Evolutionary conservation across 2,329 filamentous ascomycete species (phyloP).

Genomic region (Pseudocercospora vitis): DNA sequence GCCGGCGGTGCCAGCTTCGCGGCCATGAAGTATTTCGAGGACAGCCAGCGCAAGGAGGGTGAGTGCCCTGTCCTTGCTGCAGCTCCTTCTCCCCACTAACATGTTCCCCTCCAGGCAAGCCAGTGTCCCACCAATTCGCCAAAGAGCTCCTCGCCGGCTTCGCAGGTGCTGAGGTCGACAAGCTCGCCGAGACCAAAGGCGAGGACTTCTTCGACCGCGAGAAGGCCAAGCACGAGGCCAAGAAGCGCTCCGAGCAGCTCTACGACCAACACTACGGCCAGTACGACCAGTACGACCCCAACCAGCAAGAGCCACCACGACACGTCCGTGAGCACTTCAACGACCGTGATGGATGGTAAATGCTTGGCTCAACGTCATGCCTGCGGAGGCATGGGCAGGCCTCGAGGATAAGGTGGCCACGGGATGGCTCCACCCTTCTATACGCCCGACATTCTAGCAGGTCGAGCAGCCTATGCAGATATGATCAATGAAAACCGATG

Average conservation of each 20-base stretch:
- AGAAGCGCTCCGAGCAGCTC: conserved; percentile 46
- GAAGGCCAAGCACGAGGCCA: conserved; percentile 49
- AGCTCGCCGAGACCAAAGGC: conserved; percentile 62
- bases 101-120: conserved; percentile 57
- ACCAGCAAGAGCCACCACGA: conserved; percentile 41
- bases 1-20: conserved; percentile 76
- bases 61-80: not conserved
- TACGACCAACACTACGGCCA: conserved; percentile 53
- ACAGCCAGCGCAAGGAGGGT: conserved; percentile 67
- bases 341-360: conserved; percentile 23
- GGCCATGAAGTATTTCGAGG: conserved; percentile 77
- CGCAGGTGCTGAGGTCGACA: conserved; percentile 73
- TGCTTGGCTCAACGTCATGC: not conserved
- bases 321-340: conserved; percentile 37
- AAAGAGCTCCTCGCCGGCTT: conserved; percentile 75
- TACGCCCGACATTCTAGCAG: too few species aligned
- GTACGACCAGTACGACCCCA: conserved; percentile 50
- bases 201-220: conserved; percentile 51
- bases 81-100: not conserved
- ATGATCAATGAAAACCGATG: not conserved
- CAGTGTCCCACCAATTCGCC: conserved; percentile 70
- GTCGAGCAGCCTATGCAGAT: not conserved
- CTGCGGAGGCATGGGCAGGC: too few species aligned
- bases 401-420: too few species aligned
- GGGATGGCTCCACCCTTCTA: not conserved